Percentiles rank a stretch among this genome's conserved stretches.
Evolutionary conservation across 805 yeast genomes (phyloP).

Genomic region (Candida manassasensis): DNA sequence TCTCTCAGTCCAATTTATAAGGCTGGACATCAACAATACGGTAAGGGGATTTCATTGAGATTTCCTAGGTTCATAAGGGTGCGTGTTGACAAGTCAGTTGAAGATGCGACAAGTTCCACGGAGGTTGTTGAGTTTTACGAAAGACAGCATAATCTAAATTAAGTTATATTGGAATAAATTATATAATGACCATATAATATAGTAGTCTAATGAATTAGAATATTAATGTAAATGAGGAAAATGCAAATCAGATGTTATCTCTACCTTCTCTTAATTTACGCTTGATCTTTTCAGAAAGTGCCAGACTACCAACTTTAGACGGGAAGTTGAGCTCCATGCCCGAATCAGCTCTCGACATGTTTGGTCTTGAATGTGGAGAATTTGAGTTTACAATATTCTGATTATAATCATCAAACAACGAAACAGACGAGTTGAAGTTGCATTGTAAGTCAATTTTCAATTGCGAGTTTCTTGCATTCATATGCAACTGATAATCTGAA

Average conservation of each 20-base stretch:
- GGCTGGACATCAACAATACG: slow-evolving; percentile 69
- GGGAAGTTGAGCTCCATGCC: slow-evolving; percentile 33
- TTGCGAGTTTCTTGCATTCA: slow-evolving; percentile 21
- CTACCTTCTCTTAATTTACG: slow-evolving; percentile 33
- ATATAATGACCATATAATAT: background rate
- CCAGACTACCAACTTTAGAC: slow-evolving; percentile 9
- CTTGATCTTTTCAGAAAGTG: slow-evolving; percentile 31
- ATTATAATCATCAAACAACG: slow-evolving; percentile 31
- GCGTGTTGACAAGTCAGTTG: slow-evolving; percentile 80
- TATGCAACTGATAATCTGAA: slow-evolving; percentile 43
- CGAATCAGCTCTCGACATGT: slow-evolving; percentile 19
- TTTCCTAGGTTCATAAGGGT: slow-evolving; percentile 83
- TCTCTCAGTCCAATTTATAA: slow-evolving; percentile 85
- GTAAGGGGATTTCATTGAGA: slow-evolving; percentile 80
- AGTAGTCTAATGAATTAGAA: background rate
- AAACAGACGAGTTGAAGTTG: slow-evolving; percentile 22
- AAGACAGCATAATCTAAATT: slow-evolving; percentile 50
- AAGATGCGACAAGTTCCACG: slow-evolving; percentile 81
- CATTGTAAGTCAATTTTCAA: slow-evolving; percentile 21
- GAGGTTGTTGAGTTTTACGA: slow-evolving; percentile 82
- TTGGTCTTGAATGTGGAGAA: slow-evolving; percentile 2
- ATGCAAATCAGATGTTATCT: slow-evolving; percentile 9
- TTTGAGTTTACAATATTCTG: slow-evolving; percentile 1
- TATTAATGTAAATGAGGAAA: background rate
- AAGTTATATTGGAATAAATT: slow-evolving; percentile 3